Conservation (phyloP, 257 asterid genomes). For the Capsicum chinense region DNA sequence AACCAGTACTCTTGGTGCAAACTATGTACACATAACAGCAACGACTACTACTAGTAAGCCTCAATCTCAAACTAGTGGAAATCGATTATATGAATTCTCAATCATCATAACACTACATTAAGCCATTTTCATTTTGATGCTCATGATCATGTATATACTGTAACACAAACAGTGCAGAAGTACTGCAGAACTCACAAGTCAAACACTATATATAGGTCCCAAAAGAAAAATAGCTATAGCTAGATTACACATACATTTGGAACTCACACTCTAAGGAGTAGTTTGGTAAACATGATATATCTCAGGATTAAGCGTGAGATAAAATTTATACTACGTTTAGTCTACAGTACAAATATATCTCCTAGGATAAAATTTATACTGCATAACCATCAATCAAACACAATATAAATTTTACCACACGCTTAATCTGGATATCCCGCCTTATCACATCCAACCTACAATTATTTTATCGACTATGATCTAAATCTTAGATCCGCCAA, state of each 20-base stretch:
- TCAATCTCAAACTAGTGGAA: neutral
- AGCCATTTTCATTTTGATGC: slow-evolving; percentile 19
- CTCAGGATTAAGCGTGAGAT: too few species aligned
- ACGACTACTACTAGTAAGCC: slow-evolving; percentile 1
- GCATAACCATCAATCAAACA: too few species aligned
- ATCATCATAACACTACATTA: neutral
- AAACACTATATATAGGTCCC: neutral
- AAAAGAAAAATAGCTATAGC: neutral
- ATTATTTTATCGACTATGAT: too few species aligned
- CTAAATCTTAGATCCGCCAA: neutral
- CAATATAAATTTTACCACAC: too few species aligned
- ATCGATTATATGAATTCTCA: neutral
- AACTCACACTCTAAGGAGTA: neutral
- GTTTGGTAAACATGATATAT: too few species aligned
- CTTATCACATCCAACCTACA: too few species aligned
- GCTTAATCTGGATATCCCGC: too few species aligned
- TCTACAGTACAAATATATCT: too few species aligned
- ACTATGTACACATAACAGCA: neutral
- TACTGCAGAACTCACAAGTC: neutral
- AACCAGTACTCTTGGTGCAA: neutral
- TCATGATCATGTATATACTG: slow-evolving; percentile 18
- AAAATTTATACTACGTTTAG: too few species aligned
- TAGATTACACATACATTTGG: neutral
- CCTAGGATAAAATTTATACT: too few species aligned
- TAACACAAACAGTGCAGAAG: neutral